Evolutionary conservation across 306 rosid genomes (phyloP).

Genomic region (Potentilla sterilis): DNA sequence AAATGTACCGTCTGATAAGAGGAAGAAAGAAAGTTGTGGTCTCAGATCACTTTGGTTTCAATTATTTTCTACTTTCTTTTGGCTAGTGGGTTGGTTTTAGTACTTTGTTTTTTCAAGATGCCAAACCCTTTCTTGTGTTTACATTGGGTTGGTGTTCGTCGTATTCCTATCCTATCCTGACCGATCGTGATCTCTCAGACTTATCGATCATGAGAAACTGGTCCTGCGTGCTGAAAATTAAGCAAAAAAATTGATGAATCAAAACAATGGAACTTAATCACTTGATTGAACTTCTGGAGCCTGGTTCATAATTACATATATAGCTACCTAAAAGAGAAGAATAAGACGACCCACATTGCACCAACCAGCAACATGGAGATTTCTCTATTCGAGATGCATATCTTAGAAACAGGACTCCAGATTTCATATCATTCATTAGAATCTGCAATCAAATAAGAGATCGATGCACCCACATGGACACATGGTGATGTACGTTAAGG

Average conservation of each 20-base stretch:
- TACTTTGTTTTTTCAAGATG: constrained; percentile 6
- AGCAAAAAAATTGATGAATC: neutral
- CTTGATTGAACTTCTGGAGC: neutral
- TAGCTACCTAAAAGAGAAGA: neutral
- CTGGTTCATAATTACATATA: neutral
- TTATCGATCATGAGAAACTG: constrained; percentile 1
- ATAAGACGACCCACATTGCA: neutral
- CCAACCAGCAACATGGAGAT: neutral
- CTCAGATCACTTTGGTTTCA: neutral
- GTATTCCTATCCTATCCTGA: neutral
- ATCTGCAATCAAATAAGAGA: neutral
- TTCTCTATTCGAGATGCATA: neutral
- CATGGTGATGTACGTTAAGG: neutral
- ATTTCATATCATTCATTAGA: neutral
- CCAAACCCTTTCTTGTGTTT: neutral
- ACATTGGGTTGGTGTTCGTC: neutral
- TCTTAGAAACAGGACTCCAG: neutral
- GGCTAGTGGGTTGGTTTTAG: neutral
- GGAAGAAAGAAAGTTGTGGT: neutral
- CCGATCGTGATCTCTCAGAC: neutral
- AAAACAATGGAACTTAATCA: neutral
- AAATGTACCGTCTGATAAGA: neutral
- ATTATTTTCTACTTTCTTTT: neutral
- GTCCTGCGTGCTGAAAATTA: neutral
- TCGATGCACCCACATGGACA: neutral